Evolutionary conservation across 306 rosid species (phyloP).

Genomic region (Vigna angularis): DNA sequence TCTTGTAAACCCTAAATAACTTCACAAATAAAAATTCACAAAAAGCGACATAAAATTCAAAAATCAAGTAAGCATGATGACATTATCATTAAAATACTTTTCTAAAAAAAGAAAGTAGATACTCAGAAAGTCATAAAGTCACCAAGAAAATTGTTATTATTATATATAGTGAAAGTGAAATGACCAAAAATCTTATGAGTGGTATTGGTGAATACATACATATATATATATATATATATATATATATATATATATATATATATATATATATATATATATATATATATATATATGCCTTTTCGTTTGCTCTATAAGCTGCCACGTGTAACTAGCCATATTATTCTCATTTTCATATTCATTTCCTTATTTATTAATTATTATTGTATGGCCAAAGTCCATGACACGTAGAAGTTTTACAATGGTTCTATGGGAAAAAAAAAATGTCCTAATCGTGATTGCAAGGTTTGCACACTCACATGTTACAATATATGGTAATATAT

Average conservation of each 20-base stretch:
- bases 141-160: not conserved
- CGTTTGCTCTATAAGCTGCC: not conserved
- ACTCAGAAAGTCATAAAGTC: slow-evolving; percentile 18
- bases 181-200: not conserved
- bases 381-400: slow-evolving; percentile 26
- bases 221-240: no score
- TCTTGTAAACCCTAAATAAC: not conserved
- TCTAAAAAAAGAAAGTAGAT: not conserved
- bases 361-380: slow-evolving; percentile 3
- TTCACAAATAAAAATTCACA: not conserved
- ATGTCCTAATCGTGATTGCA: not conserved
- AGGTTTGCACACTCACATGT: not conserved
- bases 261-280: not conserved
- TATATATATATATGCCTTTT: not conserved
- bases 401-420: slow-evolving; percentile 18
- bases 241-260: not conserved
- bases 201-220: no score
- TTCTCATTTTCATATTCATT: not conserved
- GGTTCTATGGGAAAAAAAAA: not conserved
- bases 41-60: not conserved
- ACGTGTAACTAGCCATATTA: slow-evolving; percentile 1
- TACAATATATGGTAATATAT: not conserved
- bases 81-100: slow-evolving; percentile 5
- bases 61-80: not conserved
- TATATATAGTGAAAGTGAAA: not conserved